Evolutionary conservation across 2,329 filamentous ascomycete genomes (phyloP).

Genomic region (Xylaria sp.): DNA sequence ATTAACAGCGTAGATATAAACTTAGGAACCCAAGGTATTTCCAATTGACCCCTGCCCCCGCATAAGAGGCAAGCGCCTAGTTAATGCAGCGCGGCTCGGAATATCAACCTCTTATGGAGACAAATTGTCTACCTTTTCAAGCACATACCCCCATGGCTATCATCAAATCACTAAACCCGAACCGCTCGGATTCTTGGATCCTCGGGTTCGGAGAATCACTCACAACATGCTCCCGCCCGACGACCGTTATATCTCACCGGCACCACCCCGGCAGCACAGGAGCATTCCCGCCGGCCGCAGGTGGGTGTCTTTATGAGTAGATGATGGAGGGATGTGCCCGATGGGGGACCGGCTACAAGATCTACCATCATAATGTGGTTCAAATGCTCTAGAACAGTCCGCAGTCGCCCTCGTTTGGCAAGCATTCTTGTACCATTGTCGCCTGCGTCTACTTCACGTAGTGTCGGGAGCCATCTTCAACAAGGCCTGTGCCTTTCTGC

Average conservation of each 20-base stretch:
- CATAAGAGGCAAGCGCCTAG: background rate
- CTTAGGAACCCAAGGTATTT: background rate
- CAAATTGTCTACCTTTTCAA: too few relatives aligned
- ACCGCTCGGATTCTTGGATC: background rate
- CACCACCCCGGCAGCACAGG: background rate
- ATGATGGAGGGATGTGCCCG: background rate
- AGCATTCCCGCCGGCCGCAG: background rate
- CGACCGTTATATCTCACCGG: constrained; percentile 8
- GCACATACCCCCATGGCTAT: too few relatives aligned
- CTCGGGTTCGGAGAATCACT: constrained; percentile 20
- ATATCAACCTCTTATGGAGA: constrained; percentile 16
- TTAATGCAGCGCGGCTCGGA: constrained; percentile 17
- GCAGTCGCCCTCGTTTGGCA: constrained; percentile 2
- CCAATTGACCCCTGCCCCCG: background rate
- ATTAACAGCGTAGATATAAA: too few relatives aligned
- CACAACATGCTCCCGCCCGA: background rate
- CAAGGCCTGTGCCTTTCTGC: background rate
- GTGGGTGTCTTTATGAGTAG: background rate
- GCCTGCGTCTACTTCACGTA: background rate
- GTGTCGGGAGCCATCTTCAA: background rate
- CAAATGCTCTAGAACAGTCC: constrained; percentile 14
- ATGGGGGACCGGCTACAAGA: background rate
- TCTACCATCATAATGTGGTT: constrained; percentile 14
- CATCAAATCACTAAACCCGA: constrained; percentile 2
- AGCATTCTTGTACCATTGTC: background rate